Base-by-base conservation (phyloP, 2,329 filamentous ascomycete genomes). In the Apiospora aurea region DNA sequence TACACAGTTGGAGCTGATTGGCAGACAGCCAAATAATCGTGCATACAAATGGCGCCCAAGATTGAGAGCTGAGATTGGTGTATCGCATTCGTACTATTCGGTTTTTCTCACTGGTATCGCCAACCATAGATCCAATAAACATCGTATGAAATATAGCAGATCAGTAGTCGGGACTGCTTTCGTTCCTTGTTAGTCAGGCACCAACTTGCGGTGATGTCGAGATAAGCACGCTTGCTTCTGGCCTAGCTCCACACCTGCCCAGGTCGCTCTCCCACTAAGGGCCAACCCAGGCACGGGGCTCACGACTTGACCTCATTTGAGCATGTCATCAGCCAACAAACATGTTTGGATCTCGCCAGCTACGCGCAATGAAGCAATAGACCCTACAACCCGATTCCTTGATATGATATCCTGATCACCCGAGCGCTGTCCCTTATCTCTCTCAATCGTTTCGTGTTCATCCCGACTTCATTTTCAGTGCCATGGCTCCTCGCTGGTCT, bases 401-500 rank as follows among this genome's bases (percentile, higher is more conserved):
- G 34, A 64, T 18, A 64, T 64, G 57, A 24, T 64, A 41, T 51
- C 16, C 16, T 47, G 8, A 47, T n/a, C 11, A 3, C 26, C 44
- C 57, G 18, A n/a, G 34, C 34, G 24, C 21, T 11, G 41, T 41
- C 57, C n/a, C 57, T 14, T 21, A 24, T 64, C 21, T 41, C 41
- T 43, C 10, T 14, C 29, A 64, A 64, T 41, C 57, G 18, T n/a
- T 64, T 41, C 11, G 18, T 41, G 10, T 11, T 38, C 18, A 16
- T 61, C 21, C 21, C n/a, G 29, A 11, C 34, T 41, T 51, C 61
- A 68, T 61, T 49, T 14, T 38, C 61, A 82, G 82, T 80, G 73
- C 79, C 57, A 76, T 76, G 66, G 71, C 78, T 67, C 76, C 79
- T 38, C 79, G 75, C 18, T 81, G 78, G 79, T 76, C 81, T 10